Conservation (phyloP, 352 stramenopile genomes). For the Globisporangium carolinianum region DNA sequence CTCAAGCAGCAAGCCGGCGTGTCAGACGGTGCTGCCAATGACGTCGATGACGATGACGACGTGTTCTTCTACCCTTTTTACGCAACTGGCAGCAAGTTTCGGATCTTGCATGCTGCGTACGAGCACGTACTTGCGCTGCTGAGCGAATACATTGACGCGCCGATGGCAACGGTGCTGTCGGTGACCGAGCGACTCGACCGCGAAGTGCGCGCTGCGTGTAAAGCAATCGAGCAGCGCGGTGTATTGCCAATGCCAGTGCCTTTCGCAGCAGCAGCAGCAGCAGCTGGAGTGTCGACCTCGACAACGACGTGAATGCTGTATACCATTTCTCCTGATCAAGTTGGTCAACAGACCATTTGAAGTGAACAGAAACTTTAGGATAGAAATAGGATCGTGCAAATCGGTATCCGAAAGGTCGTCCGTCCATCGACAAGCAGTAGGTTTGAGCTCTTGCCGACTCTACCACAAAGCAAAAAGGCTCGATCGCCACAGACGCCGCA, state of each 20-base stretch:
- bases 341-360: too few species aligned
- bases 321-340: too few species aligned
- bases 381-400: too few species aligned
- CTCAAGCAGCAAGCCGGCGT: conserved; percentile 18
- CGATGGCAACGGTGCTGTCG: conserved; percentile 35
- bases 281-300: too few species aligned
- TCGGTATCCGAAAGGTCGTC: too few species aligned
- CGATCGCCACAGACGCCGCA: too few species aligned
- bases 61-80: conserved; percentile 59
- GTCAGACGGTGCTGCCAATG: not conserved
- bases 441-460: too few species aligned
- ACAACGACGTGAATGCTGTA: too few species aligned
- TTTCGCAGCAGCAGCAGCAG: not conserved
- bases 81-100: conserved; percentile 3
- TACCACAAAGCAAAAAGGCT: too few species aligned
- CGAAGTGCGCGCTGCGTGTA: conserved; percentile 22
- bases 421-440: too few species aligned
- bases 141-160: conserved; percentile 51
- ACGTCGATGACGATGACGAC: conserved; percentile 7
- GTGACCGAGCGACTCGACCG: conserved; percentile 23
- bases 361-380: too few species aligned
- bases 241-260: not conserved
- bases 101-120: conserved; percentile 41
- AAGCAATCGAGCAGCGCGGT: not conserved
- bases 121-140: conserved; percentile 58